phyloP scores from a whole-genome alignment of 176 grass and related monocot species.

The Avena eriantha region DNA sequence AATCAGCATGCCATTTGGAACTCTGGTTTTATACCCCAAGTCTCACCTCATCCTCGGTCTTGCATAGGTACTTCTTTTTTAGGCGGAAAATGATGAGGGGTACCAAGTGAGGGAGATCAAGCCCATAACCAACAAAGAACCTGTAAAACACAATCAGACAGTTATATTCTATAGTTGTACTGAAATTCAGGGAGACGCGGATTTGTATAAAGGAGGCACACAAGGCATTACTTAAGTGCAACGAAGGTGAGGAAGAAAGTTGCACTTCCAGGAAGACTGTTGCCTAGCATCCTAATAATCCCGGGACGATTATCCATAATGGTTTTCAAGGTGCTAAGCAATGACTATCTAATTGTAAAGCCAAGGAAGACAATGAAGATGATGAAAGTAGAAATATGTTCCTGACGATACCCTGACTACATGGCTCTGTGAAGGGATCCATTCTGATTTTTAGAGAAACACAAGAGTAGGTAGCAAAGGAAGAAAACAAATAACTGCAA shows the following conservation, averaged over 20 bases:
- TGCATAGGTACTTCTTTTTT: conserved; percentile 92
- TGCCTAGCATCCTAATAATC: conserved; percentile 52
- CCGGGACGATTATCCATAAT: conserved; percentile 29
- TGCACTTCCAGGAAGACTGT: conserved; percentile 64
- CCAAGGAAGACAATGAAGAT: conserved; percentile 91
- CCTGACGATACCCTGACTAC: conserved; percentile 68
- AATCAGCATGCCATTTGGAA: conserved; percentile 83
- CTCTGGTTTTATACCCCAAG: conserved; percentile 68
- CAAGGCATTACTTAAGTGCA: conserved; percentile 78
- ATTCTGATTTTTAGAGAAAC: conserved; percentile 84
- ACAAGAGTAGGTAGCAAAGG: conserved; percentile 72
- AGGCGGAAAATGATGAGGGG: conserved; percentile 92
- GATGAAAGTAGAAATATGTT: conserved; percentile 91
- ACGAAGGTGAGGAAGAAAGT: conserved; percentile 94
- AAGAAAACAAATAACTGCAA: conserved; percentile 72
- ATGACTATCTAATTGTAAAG: conserved; percentile 50
- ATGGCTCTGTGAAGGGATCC: conserved; percentile 72
- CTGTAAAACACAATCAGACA: conserved; percentile 48
- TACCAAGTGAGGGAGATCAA: conserved; percentile 84
- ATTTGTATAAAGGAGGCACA: conserved; percentile 12
- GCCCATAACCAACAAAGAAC: conserved; percentile 95
- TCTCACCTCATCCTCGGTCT: conserved; percentile 83
- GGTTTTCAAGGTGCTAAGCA: conserved; percentile 47
- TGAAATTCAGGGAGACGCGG: conserved; percentile 5
- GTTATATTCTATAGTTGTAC: conserved; percentile 25